Base-by-base conservation (phyloP, 192 early-diverging fungal species). In the Coemansia sp. region DNA sequence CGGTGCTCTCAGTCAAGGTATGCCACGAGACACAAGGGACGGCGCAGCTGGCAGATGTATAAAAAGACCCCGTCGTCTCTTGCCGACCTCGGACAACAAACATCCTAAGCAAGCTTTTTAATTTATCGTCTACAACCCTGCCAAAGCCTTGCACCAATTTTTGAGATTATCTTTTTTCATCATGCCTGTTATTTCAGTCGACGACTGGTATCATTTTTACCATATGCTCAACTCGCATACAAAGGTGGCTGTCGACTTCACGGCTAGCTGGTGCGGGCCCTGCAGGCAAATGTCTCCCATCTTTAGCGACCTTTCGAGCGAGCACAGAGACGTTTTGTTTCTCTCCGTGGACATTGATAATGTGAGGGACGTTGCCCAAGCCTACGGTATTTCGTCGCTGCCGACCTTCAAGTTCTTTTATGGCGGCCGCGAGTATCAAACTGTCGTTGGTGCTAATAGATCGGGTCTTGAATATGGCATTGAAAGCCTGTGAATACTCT, bases 261-360 rank as follows among this genome's bases (percentile, higher is more conserved):
- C 84, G 55, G 94, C 91, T 55, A 81, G 72, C 66, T 95, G 95
- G 95, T 96, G 95, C 82, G 92, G 92, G 26, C 91, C 95, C 47
- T 96, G 93, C 87, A 91, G 90, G 80, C 63, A 88, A 39, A 88
- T 94, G 70, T 72, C 84, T 21, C 91, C 91, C 63, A 78, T 87
- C 63, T 91, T 92, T 64, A 85, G 87, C 40, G 69, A 83, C 55
- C 80, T 95, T 8, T 70, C 90, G 1, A 66, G 80, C 32, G 61
- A 86, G 35, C 72, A 86, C 76, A 11, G 82, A 2, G 78, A 89
- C 40, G 77, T 93, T 60, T 69, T 73, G 33, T 96, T 96, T 68
- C 81, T 91, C 59, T 92, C 93, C 75, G 91, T 97, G 23, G 90
- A 96, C 78, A 90, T 96, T 8, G 95, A 97, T 67, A 87, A 91